These are phyloP conservation scores for Fusarium tricinctum DNA, from an alignment of 2,329 filamentous ascomycete genomes.

Conservation along the genomic window DNA sequence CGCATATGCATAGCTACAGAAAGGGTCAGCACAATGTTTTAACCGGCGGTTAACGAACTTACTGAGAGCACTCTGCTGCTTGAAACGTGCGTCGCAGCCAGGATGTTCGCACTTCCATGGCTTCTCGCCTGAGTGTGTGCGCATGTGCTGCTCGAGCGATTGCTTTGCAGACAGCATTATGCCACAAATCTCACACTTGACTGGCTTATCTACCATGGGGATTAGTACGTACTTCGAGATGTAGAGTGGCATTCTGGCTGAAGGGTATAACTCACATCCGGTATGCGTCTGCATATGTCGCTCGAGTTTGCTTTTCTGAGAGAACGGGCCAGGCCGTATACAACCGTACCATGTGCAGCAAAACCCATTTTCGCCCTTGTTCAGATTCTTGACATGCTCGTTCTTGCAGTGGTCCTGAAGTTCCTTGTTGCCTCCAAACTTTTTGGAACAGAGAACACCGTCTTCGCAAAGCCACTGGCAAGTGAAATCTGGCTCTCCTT, in stretches of 20 bases:
- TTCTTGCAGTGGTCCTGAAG: constrained; percentile 69
- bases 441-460: constrained; percentile 51
- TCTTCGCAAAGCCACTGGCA: constrained; percentile 54
- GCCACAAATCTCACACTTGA: constrained; percentile 68
- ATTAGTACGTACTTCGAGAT: constrained; percentile 25
- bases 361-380: constrained; percentile 62
- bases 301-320: constrained; percentile 73
- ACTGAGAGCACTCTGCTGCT: constrained; percentile 77
- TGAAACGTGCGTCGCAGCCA: constrained; percentile 71
- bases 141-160: constrained; percentile 75
- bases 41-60: constrained; percentile 49
- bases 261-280: constrained; percentile 63
- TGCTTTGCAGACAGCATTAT: constrained; percentile 75
- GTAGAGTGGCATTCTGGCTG: constrained; percentile 1
- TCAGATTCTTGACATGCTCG: constrained; percentile 62
- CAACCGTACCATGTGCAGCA: constrained; percentile 71
- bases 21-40: constrained; percentile 33
- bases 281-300: constrained; percentile 76
- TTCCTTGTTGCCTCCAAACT: constrained; percentile 61
- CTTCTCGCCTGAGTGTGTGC: constrained; percentile 75
- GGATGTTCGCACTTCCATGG: constrained; percentile 69
- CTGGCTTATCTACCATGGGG: constrained; percentile 67
- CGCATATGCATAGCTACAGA: constrained; percentile 74
- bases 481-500: constrained; percentile 46
- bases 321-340: constrained; percentile 66